These are phyloP conservation scores for Protoeuglena noctilucae DNA, from an alignment of 139 green algal genomes.

Conservation along the genomic window DNA sequence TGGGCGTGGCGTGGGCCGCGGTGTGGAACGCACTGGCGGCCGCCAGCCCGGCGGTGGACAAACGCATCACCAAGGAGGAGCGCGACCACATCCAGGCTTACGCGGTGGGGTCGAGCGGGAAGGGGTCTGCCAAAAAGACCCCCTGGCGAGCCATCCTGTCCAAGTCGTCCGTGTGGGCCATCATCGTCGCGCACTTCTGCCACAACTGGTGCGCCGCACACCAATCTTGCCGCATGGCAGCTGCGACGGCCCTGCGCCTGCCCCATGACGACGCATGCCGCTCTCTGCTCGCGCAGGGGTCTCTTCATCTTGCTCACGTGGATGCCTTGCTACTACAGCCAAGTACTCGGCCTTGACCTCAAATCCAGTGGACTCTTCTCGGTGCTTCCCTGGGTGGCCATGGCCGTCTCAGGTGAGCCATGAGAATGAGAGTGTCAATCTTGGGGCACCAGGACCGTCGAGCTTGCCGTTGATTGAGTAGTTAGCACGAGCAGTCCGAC, in stretches of 20 bases:
- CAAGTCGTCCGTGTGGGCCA: constrained; percentile 77
- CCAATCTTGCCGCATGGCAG: too few relatives aligned
- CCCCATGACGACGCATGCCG: too few relatives aligned
- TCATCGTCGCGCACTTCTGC: constrained; percentile 93
- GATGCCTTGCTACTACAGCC: constrained; percentile 97
- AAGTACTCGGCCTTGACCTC: constrained; percentile 79
- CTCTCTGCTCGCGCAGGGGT: too few relatives aligned
- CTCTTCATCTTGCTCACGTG: constrained; percentile 98
- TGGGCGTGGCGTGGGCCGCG: constrained; percentile 41
- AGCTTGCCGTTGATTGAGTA: too few relatives aligned
- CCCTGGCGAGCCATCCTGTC: constrained; percentile 78
- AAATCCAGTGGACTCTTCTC: constrained; percentile 56
- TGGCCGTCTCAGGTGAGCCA: constrained; percentile 72
- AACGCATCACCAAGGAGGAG: constrained; percentile 26
- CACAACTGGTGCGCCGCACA: constrained; percentile 98
- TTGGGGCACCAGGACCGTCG: too few relatives aligned
- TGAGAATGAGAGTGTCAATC: too few relatives aligned
- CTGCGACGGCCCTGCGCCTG: too few relatives aligned
- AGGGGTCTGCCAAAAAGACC: constrained; percentile 34
- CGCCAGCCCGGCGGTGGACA: constrained; percentile 41
- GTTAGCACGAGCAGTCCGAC: too few relatives aligned
- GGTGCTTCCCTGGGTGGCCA: constrained; percentile 92
- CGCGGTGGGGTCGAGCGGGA: background rate
- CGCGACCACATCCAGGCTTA: constrained; percentile 14
- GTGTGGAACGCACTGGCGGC: constrained; percentile 41